Conservation (phyloP, 1,284 basidiomycete genomes). For the Kwoniella shivajii region DNA sequence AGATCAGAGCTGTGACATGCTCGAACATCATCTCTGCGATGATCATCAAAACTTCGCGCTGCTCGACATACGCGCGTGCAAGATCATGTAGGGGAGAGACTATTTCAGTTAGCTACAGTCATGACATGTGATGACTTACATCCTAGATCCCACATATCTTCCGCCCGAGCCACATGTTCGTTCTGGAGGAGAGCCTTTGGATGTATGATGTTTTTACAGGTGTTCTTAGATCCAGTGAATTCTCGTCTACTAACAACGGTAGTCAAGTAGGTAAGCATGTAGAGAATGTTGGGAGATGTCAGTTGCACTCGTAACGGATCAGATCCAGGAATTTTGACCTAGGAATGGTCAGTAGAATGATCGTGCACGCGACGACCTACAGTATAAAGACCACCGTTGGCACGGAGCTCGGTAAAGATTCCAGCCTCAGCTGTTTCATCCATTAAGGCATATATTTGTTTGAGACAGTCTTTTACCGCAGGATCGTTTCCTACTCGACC, state of each 20-base stretch:
- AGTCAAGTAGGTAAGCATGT: slow-evolving; percentile 36
- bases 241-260: slow-evolving; percentile 37
- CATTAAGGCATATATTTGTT: slow-evolving; percentile 35
- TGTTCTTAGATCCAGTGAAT: slow-evolving; percentile 23
- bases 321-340: slow-evolving; percentile 8
- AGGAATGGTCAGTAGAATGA: not conserved
- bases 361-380: slow-evolving; percentile 18
- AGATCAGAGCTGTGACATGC: slow-evolving; percentile 35
- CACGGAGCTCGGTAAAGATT: slow-evolving; percentile 19
- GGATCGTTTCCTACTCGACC: slow-evolving; percentile 38
- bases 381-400: slow-evolving; percentile 29
- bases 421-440: slow-evolving; percentile 31
- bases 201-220: slow-evolving; percentile 33
- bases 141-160: slow-evolving; percentile 48
- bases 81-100: slow-evolving; percentile 34
- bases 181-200: slow-evolving; percentile 27
- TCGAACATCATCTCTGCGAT: slow-evolving; percentile 45
- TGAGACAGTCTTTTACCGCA: slow-evolving; percentile 23
- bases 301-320: slow-evolving; percentile 32
- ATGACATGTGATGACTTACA: slow-evolving; percentile 30
- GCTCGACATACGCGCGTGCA: slow-evolving; percentile 18
- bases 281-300: slow-evolving; percentile 43
- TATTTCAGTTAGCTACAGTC: slow-evolving; percentile 10
- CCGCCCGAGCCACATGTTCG: slow-evolving; percentile 24
- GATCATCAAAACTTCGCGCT: slow-evolving; percentile 26